Evolutionary conservation across 352 stramenopile species (phyloP), one percentile per base, ranked within the genome.

Genomic region (Globisporangium canariense): DNA sequence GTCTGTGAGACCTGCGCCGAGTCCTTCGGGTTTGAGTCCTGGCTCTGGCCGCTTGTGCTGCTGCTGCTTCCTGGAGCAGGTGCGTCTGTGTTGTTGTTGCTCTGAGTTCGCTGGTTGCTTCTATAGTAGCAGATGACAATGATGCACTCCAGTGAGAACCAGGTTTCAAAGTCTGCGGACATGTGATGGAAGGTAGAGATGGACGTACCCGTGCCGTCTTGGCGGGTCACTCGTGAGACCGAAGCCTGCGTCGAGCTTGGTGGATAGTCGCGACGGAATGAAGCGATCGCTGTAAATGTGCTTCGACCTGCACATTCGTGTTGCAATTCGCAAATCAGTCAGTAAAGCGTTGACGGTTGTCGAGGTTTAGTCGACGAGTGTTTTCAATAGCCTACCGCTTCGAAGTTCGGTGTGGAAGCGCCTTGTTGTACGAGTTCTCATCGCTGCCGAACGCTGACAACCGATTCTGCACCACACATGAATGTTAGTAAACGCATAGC

Each of bases 271-370:
- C 8, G 81, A 91, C 25, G 88, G 88, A 47, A 96, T 95, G 58
- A 95, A 96, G 9, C 88, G 83, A 60, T 96, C 88, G 45, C 85
- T 95, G 76, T 96, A 95, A 63, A 96, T 88, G 58, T 89, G 73
- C 62, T 90, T 91, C 18, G 82, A 87, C 54, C 79, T 88, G 49
- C 14, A 62, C 7, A 54, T 32, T 38, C 18, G 28, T 4, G 38
- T 2, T 18, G 2, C 50, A 40, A 25, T 18, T 4, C 1, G 25
- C 4, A 57, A 28, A 13, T 58, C 34, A 51, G 50, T 60, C 1
- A 28, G 25, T 28, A 28, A 28, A 28, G 25, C 25, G 25, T 28
- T 28, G 25, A 28, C 25, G 2, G 25, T 28, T 28, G 25, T 28
- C 25, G 25, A 28, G 25, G 25, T 28, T 28, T 28, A 28, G 25